Base-by-base conservation (phyloP, 441 rosid species). In the Melastoma candidum region DNA sequence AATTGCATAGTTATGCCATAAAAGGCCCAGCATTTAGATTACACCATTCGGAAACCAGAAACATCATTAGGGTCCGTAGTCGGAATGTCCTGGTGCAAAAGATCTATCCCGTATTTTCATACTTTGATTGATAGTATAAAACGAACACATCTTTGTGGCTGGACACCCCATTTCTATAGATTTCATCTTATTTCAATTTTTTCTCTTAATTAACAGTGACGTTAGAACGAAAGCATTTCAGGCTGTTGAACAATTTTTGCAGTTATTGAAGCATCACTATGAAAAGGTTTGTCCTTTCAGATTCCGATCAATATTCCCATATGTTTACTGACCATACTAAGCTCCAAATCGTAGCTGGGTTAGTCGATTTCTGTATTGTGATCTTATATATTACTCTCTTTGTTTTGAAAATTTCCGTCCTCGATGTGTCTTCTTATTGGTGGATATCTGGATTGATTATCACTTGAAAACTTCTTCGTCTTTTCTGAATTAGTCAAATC, bases 201-300 rank as follows among this genome's bases (percentile, higher is more conserved):
- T 44, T 25, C 61, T 44, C 54, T 44, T 59, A 48, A 47, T 66
- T 51, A 63, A 73, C 75, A 94, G 97, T 71, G 99, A 94, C 70
- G 96, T 94, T 60, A 88, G 92, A 56, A 56, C 85, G 24, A 94
- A 94, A 75, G 85, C 99, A 64, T 94, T 94, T 79, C 87, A 94
- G 72, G 96, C 97, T 46, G 86, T 85, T 58, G 97, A 94, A 49
- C 95, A 89, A 51, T 94, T 94, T 72, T 68, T 94, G 77, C 90
- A 80, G 78, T 77, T 90, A 74, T 73, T 83, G 76, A 94, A 78
- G 75, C 96, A 90, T 56, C 68, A 77, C 65, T 71, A 85, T 54
- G 95, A 94, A 52, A 93, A 86, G 93, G 99, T 94, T 54, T 53
- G 58, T 49, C 17, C 59, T 61, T 46, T 48, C 60, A 43, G 54